Evolutionary conservation across 768 basidiomycete genomes (phyloP).

Genomic region (Lactifluus pinguis): DNA sequence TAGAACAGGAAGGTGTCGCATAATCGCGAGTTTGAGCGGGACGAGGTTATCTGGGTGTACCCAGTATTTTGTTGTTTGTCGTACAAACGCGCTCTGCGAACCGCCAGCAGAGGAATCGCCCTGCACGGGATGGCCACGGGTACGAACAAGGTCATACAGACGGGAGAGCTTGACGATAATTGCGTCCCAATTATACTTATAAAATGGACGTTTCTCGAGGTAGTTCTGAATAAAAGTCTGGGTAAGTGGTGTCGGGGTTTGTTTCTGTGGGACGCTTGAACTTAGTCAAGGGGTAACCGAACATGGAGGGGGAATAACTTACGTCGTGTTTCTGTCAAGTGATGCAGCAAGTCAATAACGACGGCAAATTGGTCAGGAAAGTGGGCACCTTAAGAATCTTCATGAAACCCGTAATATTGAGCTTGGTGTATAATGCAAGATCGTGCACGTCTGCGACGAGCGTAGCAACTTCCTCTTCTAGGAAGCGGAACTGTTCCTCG

Average conservation of each 20-base stretch:
- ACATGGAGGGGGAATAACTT: conserved; percentile 20
- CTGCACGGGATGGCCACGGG: conserved; percentile 86
- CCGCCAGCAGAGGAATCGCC: conserved; percentile 95
- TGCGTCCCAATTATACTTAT: conserved; percentile 93
- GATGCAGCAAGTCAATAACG: background rate
- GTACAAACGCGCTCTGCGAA: conserved; percentile 92
- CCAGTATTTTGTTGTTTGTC: conserved; percentile 99
- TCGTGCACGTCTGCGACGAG: conserved; percentile 92
- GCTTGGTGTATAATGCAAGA: conserved; percentile 86
- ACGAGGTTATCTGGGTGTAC: conserved; percentile 95
- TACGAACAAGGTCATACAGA: conserved; percentile 90
- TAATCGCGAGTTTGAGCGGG: conserved; percentile 84
- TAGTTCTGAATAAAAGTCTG: conserved; percentile 84
- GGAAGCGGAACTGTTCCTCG: conserved; percentile 75
- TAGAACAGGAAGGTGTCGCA: conserved; percentile 87
- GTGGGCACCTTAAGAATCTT: conserved; percentile 82
- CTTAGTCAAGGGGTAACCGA: background rate
- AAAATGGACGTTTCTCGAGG: conserved; percentile 91
- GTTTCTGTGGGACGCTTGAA: conserved; percentile 54
- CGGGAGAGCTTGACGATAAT: conserved; percentile 94
- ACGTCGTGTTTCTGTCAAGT: conserved; percentile 86
- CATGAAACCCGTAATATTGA: conserved; percentile 98
- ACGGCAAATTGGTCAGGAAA: background rate
- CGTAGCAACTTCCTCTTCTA: conserved; percentile 92
- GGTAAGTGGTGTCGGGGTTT: conserved; percentile 76